These are phyloP conservation scores for Rhodotorula sp. DNA, from an alignment of 1,284 basidiomycete genomes.

Conservation along the genomic window DNA sequence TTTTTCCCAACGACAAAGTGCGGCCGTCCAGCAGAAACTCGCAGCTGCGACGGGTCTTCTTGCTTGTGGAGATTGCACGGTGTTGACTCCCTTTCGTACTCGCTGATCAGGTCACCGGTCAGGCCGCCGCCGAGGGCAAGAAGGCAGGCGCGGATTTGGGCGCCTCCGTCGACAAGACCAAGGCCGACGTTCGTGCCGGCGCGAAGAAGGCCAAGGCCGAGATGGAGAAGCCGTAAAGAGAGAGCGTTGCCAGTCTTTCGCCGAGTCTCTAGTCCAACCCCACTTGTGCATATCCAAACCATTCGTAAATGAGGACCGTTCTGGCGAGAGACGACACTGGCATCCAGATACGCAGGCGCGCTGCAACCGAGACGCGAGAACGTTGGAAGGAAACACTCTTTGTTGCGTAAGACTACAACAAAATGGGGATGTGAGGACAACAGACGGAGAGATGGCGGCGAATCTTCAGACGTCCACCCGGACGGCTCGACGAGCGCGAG, in stretches of 20 bases:
- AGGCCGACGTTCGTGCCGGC: constrained; percentile 10
- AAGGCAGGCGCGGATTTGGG: constrained; percentile 18
- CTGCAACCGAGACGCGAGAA: too few relatives aligned
- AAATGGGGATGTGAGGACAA: too few relatives aligned
- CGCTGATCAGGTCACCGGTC: constrained; percentile 2
- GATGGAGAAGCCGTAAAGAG: constrained; percentile 2
- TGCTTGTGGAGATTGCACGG: too few relatives aligned
- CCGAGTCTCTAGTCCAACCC: neutral
- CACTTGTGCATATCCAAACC: neutral
- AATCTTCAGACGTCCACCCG: constrained; percentile 11
- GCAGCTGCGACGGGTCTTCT: too few relatives aligned
- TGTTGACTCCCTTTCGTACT: neutral
- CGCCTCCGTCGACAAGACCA: constrained; percentile 8
- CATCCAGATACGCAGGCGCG: too few relatives aligned
- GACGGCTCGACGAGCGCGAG: neutral
- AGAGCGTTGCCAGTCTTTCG: neutral
- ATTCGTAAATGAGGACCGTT: too few relatives aligned
- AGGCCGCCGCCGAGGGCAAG: constrained; percentile 18
- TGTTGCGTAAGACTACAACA: too few relatives aligned
- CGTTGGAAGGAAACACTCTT: too few relatives aligned
- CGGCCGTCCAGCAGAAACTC: too few relatives aligned
- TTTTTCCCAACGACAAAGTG: too few relatives aligned
- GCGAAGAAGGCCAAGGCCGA: constrained; percentile 21
- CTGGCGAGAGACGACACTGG: too few relatives aligned
- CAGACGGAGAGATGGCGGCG: too few relatives aligned